Conservation (phyloP, 306 rosid genomes). For the Hippophae tibetana region DNA sequence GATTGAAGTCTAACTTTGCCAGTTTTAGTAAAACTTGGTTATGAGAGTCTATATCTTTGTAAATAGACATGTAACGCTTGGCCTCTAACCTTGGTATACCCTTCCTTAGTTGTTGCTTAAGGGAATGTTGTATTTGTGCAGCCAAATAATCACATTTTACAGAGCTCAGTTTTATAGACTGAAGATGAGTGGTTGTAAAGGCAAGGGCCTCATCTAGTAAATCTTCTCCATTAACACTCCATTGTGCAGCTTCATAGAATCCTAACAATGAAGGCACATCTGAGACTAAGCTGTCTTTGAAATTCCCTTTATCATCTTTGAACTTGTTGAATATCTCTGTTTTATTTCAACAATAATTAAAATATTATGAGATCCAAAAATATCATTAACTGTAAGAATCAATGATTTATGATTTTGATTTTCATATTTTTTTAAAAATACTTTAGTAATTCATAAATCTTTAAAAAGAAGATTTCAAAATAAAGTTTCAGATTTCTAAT, state of each 20-base stretch:
- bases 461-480: no score
- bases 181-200: constrained; percentile 26
- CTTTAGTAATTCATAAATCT: no score
- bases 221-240: constrained; percentile 30
- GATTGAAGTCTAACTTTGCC: constrained; percentile 36
- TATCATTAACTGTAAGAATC: no score
- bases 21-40: constrained; percentile 25
- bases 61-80: constrained; percentile 31
- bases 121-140: constrained; percentile 27
- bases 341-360: no score
- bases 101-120: constrained; percentile 39
- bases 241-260: constrained; percentile 41
- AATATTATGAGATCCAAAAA: no score
- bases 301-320: constrained; percentile 14
- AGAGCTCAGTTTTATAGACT: not conserved
- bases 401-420: no score
- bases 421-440: no score
- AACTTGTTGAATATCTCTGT: constrained; percentile 37
- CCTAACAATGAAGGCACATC: constrained; percentile 38
- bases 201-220: constrained; percentile 37
- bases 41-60: constrained; percentile 15
- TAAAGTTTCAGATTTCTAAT: no score
- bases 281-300: not conserved
- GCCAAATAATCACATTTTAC: not conserved
- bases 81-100: constrained; percentile 38